Evolutionary conservation across 139 green algal genomes (phyloP).

Genomic region (Microglena sp.): DNA sequence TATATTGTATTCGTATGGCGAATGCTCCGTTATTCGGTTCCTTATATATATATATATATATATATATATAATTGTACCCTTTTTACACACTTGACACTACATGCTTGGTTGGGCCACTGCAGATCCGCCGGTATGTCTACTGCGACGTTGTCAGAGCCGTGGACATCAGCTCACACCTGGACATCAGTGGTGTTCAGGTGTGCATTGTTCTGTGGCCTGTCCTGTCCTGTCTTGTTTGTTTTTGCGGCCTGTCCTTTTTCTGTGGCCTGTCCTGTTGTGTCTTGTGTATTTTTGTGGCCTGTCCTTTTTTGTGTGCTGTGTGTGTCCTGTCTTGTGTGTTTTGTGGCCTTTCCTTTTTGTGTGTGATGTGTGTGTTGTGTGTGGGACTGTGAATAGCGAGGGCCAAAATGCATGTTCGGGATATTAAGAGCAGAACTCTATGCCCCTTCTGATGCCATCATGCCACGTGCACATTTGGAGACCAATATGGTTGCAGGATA

Average conservation of each 20-base stretch:
- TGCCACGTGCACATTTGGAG: no score
- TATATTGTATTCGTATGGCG: not conserved
- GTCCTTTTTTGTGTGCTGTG: no score
- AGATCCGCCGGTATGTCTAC: conserved; percentile 53
- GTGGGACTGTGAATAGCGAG: no score
- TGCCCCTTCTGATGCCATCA: no score
- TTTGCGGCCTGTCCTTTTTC: not conserved
- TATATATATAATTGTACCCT: not conserved
- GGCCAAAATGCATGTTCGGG: no score
- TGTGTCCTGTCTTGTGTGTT: no score
- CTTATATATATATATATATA: no score
- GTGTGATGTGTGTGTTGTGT: no score
- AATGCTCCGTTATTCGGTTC: not conserved
- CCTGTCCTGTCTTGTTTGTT: not conserved
- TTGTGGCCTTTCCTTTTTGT: no score
- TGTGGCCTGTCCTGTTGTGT: not conserved
- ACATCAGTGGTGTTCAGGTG: conserved; percentile 38
- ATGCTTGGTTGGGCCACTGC: not conserved
- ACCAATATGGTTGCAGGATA: no score
- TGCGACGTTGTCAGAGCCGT: conserved; percentile 36
- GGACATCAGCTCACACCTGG: conserved; percentile 36
- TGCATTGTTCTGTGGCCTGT: not conserved
- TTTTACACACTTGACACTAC: not conserved
- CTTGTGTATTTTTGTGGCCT: no score
- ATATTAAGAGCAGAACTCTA: no score